Evolutionary conservation across 371 early-diverging fungal species (phyloP).

Genomic region (Circinella umbellata): DNA sequence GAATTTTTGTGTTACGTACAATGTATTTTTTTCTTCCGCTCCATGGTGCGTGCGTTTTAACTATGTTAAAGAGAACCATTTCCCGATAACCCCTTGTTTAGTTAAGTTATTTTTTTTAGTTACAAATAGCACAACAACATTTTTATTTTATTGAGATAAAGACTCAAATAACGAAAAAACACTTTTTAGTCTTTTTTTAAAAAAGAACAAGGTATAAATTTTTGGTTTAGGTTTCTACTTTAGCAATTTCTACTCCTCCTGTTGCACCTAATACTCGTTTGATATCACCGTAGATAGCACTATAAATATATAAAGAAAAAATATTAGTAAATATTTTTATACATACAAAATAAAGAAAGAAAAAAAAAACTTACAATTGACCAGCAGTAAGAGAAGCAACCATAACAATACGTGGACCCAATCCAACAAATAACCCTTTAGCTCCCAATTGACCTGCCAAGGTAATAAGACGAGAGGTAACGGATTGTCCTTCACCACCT

Average conservation of each 20-base stretch:
- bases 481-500: slow-evolving; percentile 63
- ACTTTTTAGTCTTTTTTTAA: too few species aligned
- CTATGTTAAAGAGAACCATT: too few species aligned
- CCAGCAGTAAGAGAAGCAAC: slow-evolving; percentile 78
- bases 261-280: slow-evolving; percentile 75
- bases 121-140: too few species aligned
- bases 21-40: too few species aligned
- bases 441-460: slow-evolving; percentile 69
- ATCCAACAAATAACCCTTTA: slow-evolving; percentile 71
- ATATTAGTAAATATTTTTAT: slow-evolving; percentile 21
- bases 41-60: too few species aligned
- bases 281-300: slow-evolving; percentile 65
- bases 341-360: not conserved
- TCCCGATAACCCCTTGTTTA: too few species aligned
- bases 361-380: slow-evolving; percentile 50
- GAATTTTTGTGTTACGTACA: too few species aligned
- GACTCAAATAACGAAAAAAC: too few species aligned
- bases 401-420: slow-evolving; percentile 82
- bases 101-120: too few species aligned
- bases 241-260: slow-evolving; percentile 65
- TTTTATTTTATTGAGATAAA: too few species aligned
- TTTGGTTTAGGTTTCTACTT: slow-evolving; percentile 7
- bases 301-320: not conserved
- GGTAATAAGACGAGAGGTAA: slow-evolving; percentile 58
- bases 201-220: too few species aligned